These are phyloP conservation scores for Skeletonema marinoi DNA, from an alignment of 108 stramenopile genomes.

Conservation along the genomic window DNA sequence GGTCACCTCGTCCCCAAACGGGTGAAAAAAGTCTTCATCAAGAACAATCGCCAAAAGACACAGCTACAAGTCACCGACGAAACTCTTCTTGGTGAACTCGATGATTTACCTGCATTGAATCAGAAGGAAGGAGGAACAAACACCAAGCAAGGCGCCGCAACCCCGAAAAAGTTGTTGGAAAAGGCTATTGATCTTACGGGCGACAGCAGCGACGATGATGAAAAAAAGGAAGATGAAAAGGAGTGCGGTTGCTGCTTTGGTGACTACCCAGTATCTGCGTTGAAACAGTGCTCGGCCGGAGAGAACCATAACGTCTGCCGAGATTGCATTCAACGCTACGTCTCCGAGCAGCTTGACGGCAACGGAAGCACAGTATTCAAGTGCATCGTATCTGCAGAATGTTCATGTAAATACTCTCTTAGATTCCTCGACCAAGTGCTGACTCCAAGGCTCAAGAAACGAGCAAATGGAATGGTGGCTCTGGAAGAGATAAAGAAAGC, in stretches of 20 bases:
- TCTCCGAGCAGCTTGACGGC: conserved; percentile 18
- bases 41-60: not conserved
- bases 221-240: not conserved
- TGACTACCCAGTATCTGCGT: conserved; percentile 15
- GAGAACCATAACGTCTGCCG: conserved; percentile 13
- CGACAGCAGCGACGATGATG: conserved; percentile 19
- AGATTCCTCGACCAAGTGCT: conserved; percentile 14
- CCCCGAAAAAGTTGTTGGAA: not conserved
- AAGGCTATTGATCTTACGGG: conserved; percentile 5
- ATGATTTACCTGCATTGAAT: conserved; percentile 8
- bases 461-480: not conserved
- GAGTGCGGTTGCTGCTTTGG: conserved; percentile 26
- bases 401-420: conserved; percentile 2
- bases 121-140: not conserved
- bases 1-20: not conserved
- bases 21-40: not conserved
- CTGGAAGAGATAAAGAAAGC: conserved; percentile 12
- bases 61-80: not conserved
- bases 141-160: not conserved
- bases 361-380: conserved; percentile 21
- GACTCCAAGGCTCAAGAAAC: conserved; percentile 13
- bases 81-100: conserved; percentile 8
- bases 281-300: conserved; percentile 6
- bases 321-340: conserved; percentile 20
- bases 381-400: conserved; percentile 13